Conservation (phyloP, 257 asterid genomes). For the Gentiana straminea region DNA sequence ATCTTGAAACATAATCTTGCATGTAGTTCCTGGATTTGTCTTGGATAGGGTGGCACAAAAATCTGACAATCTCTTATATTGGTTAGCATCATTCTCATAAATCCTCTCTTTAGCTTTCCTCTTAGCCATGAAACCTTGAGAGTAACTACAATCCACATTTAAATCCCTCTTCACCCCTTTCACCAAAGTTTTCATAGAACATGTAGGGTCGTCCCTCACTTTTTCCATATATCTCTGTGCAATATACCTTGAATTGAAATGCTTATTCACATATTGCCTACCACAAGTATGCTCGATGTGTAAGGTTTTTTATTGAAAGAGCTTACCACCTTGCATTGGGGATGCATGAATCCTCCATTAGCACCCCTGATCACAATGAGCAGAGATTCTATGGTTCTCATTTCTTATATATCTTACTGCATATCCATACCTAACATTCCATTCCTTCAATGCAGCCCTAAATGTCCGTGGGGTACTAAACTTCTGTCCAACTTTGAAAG, state of each 20-base stretch:
- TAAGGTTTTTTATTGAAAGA: background rate
- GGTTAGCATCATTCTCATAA: too few species aligned
- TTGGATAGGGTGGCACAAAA: too few species aligned
- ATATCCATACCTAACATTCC: background rate
- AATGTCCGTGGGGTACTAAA: too few species aligned
- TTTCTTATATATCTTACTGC: background rate
- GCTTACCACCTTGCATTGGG: background rate
- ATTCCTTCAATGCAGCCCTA: too few species aligned
- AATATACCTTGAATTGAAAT: background rate
- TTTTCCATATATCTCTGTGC: background rate
- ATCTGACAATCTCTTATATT: too few species aligned
- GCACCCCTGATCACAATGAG: background rate
- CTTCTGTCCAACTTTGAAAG: too few species aligned
- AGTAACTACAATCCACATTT: too few species aligned
- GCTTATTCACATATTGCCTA: background rate
- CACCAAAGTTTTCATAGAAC: too few species aligned
- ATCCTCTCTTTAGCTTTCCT: too few species aligned
- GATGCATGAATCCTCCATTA: background rate
- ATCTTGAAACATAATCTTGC: background rate
- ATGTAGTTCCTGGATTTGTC: too few species aligned
- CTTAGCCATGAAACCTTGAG: too few species aligned
- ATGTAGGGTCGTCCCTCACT: background rate
- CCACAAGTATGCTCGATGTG: background rate
- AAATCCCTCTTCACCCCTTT: too few species aligned
- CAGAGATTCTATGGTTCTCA: background rate